Evolutionary conservation across 163 green algal genomes (phyloP).

Genomic region (Smithsoniella earleae): DNA sequence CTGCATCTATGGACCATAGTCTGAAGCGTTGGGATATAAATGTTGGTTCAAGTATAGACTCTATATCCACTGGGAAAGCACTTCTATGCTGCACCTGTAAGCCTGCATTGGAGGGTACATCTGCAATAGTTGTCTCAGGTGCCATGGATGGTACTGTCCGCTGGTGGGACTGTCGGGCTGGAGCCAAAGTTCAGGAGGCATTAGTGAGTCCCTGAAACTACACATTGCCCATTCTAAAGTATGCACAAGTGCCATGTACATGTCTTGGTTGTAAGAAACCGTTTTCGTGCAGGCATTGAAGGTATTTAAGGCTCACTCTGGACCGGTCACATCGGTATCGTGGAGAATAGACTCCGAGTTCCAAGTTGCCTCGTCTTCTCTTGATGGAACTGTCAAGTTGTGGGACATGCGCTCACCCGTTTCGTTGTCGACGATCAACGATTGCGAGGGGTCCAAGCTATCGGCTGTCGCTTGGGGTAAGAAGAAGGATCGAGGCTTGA

Average conservation of each 20-base stretch:
- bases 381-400: not conserved
- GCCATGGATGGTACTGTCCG: slow-evolving; percentile 8
- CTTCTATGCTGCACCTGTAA: slow-evolving; percentile 3
- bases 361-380: not conserved
- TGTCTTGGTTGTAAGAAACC: not conserved
- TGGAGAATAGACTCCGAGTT: not conserved
- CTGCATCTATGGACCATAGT: slow-evolving; percentile 1
- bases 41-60: not conserved
- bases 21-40: slow-evolving; percentile 3
- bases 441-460: not conserved
- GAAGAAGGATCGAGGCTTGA: not conserved
- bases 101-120: too few species aligned
- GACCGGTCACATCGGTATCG: not conserved
- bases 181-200: not conserved
- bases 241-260: not conserved
- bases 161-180: slow-evolving; percentile 11
- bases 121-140: not conserved
- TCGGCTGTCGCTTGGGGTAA: not conserved
- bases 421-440: not conserved
- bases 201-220: not conserved
- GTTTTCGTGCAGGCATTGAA: not conserved
- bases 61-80: slow-evolving; percentile 17
- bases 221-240: not conserved
- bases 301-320: not conserved
- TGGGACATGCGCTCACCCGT: slow-evolving; percentile 20